Conservation (phyloP, 352 stramenopile species). For the Phytophthora chlamydospora region DNA sequence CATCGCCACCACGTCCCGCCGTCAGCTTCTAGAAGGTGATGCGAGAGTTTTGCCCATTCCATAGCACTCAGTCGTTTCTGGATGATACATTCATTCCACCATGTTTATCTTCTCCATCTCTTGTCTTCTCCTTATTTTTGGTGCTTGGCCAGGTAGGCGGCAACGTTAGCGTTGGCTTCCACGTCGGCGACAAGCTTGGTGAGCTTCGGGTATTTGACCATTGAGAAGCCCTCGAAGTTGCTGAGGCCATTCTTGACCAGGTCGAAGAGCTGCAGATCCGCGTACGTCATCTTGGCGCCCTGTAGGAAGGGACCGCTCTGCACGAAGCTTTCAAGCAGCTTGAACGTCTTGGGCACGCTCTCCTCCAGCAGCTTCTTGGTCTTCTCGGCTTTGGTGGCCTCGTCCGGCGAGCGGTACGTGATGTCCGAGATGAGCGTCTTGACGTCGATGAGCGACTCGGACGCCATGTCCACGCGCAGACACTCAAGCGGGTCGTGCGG, state of each 20-base stretch:
- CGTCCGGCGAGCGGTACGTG: conserved; percentile 38
- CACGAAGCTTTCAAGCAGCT: conserved; percentile 45
- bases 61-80: too few relatives aligned
- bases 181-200: conserved; percentile 40
- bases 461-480: conserved; percentile 62
- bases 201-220: conserved; percentile 54
- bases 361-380: conserved; percentile 49
- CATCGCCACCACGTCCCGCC: too few relatives aligned
- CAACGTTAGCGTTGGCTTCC: conserved; percentile 41
- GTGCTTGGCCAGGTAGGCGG: conserved; percentile 42
- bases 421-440: conserved; percentile 45
- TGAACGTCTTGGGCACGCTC: conserved; percentile 44
- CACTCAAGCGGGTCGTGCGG: conserved; percentile 53
- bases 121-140: conserved; percentile 13
- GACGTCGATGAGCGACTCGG: conserved; percentile 52
- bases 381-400: conserved; percentile 49
- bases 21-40: too few relatives aligned
- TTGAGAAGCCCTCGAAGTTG: conserved; percentile 38
- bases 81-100: too few relatives aligned
- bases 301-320: conserved; percentile 54
- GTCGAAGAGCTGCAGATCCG: conserved; percentile 66
- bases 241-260: conserved; percentile 49
- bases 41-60: too few relatives aligned
- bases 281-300: conserved; percentile 48
- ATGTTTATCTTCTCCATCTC: conserved; percentile 1